These are phyloP conservation scores for Glomus cerebriforme DNA, from an alignment of 192 early-diverging fungal genomes.

Conservation along the genomic window DNA sequence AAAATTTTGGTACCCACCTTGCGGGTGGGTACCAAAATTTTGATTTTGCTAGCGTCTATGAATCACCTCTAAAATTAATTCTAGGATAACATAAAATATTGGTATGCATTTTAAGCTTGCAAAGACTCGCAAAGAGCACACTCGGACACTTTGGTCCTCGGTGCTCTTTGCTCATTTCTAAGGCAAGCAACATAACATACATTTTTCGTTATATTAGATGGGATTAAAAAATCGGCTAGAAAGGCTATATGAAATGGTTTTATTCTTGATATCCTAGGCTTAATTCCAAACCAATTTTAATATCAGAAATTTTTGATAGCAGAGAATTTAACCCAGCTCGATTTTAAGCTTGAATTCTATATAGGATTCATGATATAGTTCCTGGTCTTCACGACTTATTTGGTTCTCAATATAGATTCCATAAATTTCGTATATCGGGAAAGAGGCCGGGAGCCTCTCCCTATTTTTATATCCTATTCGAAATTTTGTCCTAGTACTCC, in stretches of 20 bases:
- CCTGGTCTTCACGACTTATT: no score
- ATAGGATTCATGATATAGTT: no score
- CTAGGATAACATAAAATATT: slow-evolving; percentile 9
- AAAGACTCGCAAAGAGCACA: background rate
- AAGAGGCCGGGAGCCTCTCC: no score
- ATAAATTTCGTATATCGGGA: no score
- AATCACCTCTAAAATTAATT: slow-evolving; percentile 13
- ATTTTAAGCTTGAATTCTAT: no score
- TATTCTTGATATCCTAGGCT: background rate
- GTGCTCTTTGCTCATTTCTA: background rate
- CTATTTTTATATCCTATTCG: no score
- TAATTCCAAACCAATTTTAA: background rate
- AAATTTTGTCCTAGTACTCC: no score
- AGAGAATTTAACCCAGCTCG: no score
- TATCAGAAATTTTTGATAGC: no score
- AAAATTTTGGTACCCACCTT: no score
- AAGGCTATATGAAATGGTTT: background rate
- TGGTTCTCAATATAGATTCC: no score
- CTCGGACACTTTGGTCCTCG: slow-evolving; percentile 1
- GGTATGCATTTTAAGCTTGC: slow-evolving; percentile 20
- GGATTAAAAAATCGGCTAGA: background rate
- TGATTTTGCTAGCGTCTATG: background rate
- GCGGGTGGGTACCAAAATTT: no score
- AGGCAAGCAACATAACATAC: slow-evolving; percentile 1
- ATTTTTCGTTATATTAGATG: slow-evolving; percentile 6